These are phyloP conservation scores for Sugiyamaella smithiae DNA, from an alignment of 805 yeast species.

Conservation along the genomic window DNA sequence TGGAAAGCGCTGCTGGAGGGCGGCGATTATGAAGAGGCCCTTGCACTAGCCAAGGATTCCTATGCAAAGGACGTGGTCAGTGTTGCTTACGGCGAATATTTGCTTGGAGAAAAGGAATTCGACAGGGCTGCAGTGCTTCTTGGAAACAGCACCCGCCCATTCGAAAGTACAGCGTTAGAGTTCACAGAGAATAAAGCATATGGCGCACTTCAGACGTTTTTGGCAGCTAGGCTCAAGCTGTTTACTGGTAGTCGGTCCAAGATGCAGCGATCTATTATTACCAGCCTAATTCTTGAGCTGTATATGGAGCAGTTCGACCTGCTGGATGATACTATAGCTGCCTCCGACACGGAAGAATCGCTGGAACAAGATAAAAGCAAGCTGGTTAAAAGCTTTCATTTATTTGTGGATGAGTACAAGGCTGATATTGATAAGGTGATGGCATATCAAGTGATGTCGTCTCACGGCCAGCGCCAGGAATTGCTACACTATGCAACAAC, in stretches of 20 bases:
- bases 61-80: constrained; percentile 46
- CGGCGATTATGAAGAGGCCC: constrained; percentile 62
- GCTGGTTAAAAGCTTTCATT: constrained; percentile 35
- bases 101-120: constrained; percentile 34
- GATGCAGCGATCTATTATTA: constrained; percentile 52
- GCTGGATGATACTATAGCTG: constrained; percentile 38
- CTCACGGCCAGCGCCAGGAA: constrained; percentile 63
- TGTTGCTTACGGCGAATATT: constrained; percentile 52
- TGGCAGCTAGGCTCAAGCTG: constrained; percentile 41
- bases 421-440: constrained; percentile 60
- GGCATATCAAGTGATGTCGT: constrained; percentile 64
- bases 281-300: constrained; percentile 65
- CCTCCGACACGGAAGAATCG: constrained; percentile 10
- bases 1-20: constrained; percentile 64
- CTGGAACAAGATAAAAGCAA: neutral
- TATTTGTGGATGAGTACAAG: constrained; percentile 51
- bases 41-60: constrained; percentile 39
- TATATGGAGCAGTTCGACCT: constrained; percentile 47
- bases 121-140: constrained; percentile 48
- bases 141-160: constrained; percentile 61
- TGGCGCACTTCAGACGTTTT: constrained; percentile 47
- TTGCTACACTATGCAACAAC: constrained; percentile 65
- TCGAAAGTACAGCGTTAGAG: constrained; percentile 64
- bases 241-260: constrained; percentile 19
- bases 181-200: constrained; percentile 45